Base-by-base conservation (phyloP, 1,284 basidiomycete genomes). In the Schizophyllum commune region DNA sequence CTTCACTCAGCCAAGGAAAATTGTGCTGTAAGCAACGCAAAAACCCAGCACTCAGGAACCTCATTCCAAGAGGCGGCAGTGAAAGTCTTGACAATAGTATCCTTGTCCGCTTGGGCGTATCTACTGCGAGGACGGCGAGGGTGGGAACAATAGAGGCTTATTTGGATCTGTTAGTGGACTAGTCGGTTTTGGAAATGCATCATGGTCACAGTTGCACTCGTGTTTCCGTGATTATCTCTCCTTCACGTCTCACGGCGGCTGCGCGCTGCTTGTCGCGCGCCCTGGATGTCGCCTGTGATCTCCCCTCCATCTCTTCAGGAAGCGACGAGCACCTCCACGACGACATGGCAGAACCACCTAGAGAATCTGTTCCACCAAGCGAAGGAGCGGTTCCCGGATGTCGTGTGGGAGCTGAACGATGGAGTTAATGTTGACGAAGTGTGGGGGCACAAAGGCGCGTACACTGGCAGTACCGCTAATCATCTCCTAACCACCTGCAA, bases 371-470 rank as follows among this genome's bases (percentile, higher is more conserved):
- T 93, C 73, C 80, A 82, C 64, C 79, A 88, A 62, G 88, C 94
- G 22, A 89, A 89, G 72, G 88, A 93, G 63, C 80, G 91, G 60
- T 96, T 94, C 71, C 89, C 91, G n/a, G 95, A 97, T 77, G 92
- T 98, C 59, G 86, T 91, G 17, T 97, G 94, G 94, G 87, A 92
- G 72, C 77, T 91, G 21, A 73, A 75, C 17, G 74, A 73, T 56
- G 39, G 39, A 47, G 17, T 17, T 3, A 47, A 47, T 47, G 82
- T 85, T 27, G 80, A 81, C 39, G 84, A 88, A 63, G 83, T 95
- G 17, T 93, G 89, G 85, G 93, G 91, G 1, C 94, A 96, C 74
- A 96, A 96, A 82, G 92, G 92, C 93, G 21, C 34, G 78, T 68
- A 7, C 4, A 55, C 27, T 20, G 19, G 13, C 3, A 15, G 13